Evolutionary conservation across 106 monocot genomes (phyloP), one percentile per base, ranked within the genome.

Genomic region (Dendrobium chrysotoxum): DNA sequence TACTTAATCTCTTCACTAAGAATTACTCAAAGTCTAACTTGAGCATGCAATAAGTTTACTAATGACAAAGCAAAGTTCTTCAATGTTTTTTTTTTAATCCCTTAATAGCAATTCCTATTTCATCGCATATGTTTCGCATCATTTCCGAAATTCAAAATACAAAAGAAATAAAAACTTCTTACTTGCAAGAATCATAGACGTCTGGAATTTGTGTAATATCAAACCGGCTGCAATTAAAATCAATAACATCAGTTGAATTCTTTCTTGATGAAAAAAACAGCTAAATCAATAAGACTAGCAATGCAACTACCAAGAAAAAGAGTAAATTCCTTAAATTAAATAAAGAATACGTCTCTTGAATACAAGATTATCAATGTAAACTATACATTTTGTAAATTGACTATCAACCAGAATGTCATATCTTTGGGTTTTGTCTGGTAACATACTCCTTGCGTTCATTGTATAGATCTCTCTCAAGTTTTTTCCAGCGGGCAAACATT

Each of bases 121-220:
- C n/a, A n/a, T n/a, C n/a, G n/a, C n/a, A n/a, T n/a, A n/a, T n/a
- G n/a, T n/a, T n/a, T n/a, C n/a, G n/a, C n/a, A n/a, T n/a, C n/a
- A n/a, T n/a, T n/a, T n/a, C n/a, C n/a, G 13, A 70, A 31, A 70
- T 35, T 31, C 35, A 70, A 35, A 70, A 70, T 35, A 70, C 31
- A 35, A 8, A 64, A 47, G 77, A 83, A 77, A 53, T 68, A 53
- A 50, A 50, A 28, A 26, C 23, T 28, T 77, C 98, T 87, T 88
- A 99, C 98, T 99, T 99, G 95, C 92, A 99, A 75, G 98, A 99
- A 87, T 99, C 98, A 81, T 99, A 99, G 72, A 99, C 91, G 89
- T 99, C 98, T 40, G 98, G 98, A 79, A 99, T 95, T 86, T 99
- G 98, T 57, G 98, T 99, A 67, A 95, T 88, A 71, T 99, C 98